Base-by-base conservation (phyloP, 1,139 yeast species). In the Pneumocystis jirovecii region DNA sequence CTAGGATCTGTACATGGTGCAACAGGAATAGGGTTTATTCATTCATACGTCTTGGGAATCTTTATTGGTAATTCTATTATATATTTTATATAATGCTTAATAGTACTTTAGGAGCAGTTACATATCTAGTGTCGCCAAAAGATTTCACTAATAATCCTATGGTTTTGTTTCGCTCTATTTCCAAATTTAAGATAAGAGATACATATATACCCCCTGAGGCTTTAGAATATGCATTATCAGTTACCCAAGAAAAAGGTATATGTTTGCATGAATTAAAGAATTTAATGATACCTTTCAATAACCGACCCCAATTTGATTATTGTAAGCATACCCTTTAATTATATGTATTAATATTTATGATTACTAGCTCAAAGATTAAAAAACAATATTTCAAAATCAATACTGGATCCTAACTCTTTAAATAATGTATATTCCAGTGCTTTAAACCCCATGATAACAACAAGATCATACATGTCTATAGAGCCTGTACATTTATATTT, bases 1-100 rank as follows among this genome's bases (percentile, higher is more conserved):
- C 81, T 93, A 61, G 96, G 96, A 0, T 85, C 96, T 74, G 95
- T 89, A 8, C 83, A 96, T 64, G 95, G 91, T 70, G 83, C 90
- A 0, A 77, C 83, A 1, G 97, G 97, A 0, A 76, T 91, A 62
- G 98, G 98, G 0, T 91, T 95, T 73, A 77, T 93, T 42, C 95
- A 89, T 73, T 82, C 96, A 17, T 85, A 85, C 65, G 76, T 91
- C 56, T 76, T 93, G 71, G 98, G 98, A 8, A 85, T 87, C 0
- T 93, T 85, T 72, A 78, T 89, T 66, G 71, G 70, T 62, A 64
- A 34, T 63, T 57, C n/a, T 50, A 19, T 15, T 29, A 12, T 12
- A 17, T 64, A 25, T 50, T 35, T 34, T 21, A 8, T 29, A 25
- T 19, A 15, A 39, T 34, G 6, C 10, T 56, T 15, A 50, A 60